phyloP scores from a whole-genome alignment of 345 rosid genomes.

The Acer saccharum region DNA sequence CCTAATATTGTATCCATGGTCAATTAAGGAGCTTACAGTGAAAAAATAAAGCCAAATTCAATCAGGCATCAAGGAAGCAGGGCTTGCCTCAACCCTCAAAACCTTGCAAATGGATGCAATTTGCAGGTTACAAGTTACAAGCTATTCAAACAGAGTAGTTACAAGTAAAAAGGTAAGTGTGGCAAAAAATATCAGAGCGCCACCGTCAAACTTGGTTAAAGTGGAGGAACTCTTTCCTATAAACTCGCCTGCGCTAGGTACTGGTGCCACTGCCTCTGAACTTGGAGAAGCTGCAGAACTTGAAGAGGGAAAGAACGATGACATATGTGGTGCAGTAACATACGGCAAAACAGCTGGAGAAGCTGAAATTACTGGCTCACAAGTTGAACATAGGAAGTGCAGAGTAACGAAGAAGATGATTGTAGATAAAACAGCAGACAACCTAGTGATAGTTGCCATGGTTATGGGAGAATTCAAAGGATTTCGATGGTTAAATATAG shows the following conservation, averaged over 20 bases:
- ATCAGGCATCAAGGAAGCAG: too few species aligned
- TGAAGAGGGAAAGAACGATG: conserved; percentile 71
- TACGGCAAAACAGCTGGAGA: conserved; percentile 63
- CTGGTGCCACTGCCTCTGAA: conserved; percentile 41
- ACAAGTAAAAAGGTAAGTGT: conserved; percentile 23
- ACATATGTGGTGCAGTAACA: conserved; percentile 52
- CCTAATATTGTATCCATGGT: too few species aligned
- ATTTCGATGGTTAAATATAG: conserved; percentile 4
- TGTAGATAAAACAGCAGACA: conserved; percentile 29
- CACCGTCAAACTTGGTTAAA: conserved; percentile 28
- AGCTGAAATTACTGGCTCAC: conserved; percentile 49
- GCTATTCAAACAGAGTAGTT: neutral
- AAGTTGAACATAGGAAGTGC: conserved; percentile 26
- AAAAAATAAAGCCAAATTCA: too few species aligned
- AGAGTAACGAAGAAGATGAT: conserved; percentile 12
- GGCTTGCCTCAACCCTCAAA: neutral
- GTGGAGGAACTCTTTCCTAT: conserved; percentile 48
- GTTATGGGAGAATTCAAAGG: conserved; percentile 11
- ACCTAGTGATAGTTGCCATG: conserved; percentile 41
- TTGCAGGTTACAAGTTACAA: neutral
- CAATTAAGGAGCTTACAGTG: too few species aligned
- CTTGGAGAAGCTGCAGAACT: conserved; percentile 43
- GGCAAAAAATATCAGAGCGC: conserved; percentile 20
- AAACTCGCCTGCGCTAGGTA: conserved; percentile 54
- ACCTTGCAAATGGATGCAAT: neutral